Evolutionary conservation across 2,329 filamentous ascomycete genomes (phyloP), one percentile per base, ranked within the genome.

Genomic region (Trichophyton benhamiae): DNA sequence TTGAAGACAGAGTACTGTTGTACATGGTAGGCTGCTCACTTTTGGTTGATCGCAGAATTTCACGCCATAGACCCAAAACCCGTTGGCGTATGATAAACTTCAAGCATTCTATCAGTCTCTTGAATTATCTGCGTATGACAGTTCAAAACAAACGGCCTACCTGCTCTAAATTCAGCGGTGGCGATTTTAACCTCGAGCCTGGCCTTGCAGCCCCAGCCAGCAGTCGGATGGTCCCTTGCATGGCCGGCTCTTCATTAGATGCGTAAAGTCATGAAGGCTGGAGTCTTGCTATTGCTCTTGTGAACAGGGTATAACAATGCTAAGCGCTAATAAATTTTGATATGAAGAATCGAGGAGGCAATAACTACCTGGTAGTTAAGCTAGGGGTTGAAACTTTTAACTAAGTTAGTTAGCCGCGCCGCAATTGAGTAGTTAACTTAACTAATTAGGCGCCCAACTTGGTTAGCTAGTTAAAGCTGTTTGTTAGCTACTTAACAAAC

Each of bases 21-120:
- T 30, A 55, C 27, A 8, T 44, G 22, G 44, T 22, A 22, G 36
- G 2, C 36, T 60, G 65, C 68, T 63, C 67, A 73, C 74, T 75
- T 62, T 76, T 70, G 57, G 76, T 65, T 44, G 73, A 70, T 57
- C 76, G 68, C 9, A 76, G 66, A 38, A 78, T 75, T 36, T 75
- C 72, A 15, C 76, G 72, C 72, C 74, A 78, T 7, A 78, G 65
- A n/a, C 69, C 62, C n/a, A 78, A 63, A 0, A 74, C 74, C 6
- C 75, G 72, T 58, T 76, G 74, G 59, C 74, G 71, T 64, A 76
- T 74, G 41, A 78, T 72, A 49, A 78, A 78, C 74, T 75, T 36
- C 22, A 41, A 22, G 27, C 25, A 57, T 57, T 15, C 15, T 66
- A 66, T 64, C 44, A 59, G 60, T 1, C 46, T 25, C 15, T 57